Evolutionary conservation across 805 yeast genomes (phyloP), one percentile per base, ranked within the genome.

Genomic region (Yamadazyma philogaea): DNA sequence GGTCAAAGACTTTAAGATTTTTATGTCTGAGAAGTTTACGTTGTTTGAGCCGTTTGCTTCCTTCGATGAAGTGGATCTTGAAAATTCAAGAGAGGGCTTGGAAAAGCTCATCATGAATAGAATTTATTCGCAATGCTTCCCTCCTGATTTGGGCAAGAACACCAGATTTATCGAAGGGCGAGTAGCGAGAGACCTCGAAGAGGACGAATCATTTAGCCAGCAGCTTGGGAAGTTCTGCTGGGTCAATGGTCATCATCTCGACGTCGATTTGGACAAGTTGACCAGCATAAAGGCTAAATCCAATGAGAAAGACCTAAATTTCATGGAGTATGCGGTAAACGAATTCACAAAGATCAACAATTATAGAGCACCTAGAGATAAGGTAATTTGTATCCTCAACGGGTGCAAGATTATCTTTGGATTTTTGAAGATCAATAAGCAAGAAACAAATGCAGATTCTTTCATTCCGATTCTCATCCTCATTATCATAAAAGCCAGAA

Each of bases 401-500:
- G 81, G 93, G 40, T 91, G 97, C 57, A 91, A 91, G 61, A 90
- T 93, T 16, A 83, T 95, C 5, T 90, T 89, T 69, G 95, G 96
- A 8, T 72, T 87, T 44, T 76, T 95, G 36, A 81, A 89, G 48
- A 86, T 81, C 46, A 73, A 80, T 41, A 84, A 81, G 45, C 68
- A 71, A 39, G 91, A 86, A 52, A 67, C 75, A 7, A 90, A 89
- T 51, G 99, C 99, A 0, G 99, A 93, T 63, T 79, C 86, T 30
- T 93, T 93, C 61, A 75, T 93, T n/a, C 99, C 99, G 0, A 60
- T 91, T 32, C 67, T 93, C 40, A 88, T 93, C 19, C 83, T 81
- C 51, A 84, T 91, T 8, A 76, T 90, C 1, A 60, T 91, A 35
- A 82, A 81, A 52, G 80, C 91, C 1, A 78, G 78, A 43, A 79